Conservation (phyloP, 2,329 filamentous ascomycete genomes). For the Tolypocladium album region DNA sequence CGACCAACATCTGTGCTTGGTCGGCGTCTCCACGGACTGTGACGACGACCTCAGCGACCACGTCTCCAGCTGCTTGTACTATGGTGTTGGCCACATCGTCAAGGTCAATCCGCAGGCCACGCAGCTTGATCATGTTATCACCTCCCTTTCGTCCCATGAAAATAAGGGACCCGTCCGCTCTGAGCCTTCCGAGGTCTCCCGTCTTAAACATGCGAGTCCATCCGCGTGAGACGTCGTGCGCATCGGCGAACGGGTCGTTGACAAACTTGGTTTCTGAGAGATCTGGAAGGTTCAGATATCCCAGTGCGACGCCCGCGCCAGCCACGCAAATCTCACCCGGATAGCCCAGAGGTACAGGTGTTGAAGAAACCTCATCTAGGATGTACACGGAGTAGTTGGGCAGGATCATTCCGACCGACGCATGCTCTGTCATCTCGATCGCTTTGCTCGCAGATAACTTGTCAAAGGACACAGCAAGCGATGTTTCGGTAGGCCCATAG, state of each 20-base stretch:
- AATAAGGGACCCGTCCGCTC: conserved; percentile 19
- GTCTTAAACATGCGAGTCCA: conserved; percentile 25
- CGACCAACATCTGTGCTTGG: conserved; percentile 13
- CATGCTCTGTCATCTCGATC: background rate
- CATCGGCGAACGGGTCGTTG: conserved; percentile 1
- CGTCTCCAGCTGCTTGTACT: conserved; percentile 8
- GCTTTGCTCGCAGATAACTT: background rate
- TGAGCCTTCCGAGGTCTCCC: conserved; percentile 26
- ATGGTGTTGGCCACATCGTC: conserved; percentile 22
- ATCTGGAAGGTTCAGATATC: conserved; percentile 23
- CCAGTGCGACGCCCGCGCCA: conserved; percentile 28
- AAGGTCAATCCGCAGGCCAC: conserved; percentile 34
- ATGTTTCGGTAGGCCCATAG: conserved; percentile 20
- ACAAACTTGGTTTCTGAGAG: background rate
- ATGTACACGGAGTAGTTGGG: conserved; percentile 29
- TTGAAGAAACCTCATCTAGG: conserved; percentile 18
- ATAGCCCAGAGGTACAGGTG: conserved; percentile 6
- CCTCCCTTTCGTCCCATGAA: conserved; percentile 26
- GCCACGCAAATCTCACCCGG: conserved; percentile 12
- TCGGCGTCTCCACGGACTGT: conserved; percentile 6
- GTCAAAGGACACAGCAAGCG: conserved; percentile 3
- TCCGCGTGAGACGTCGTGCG: conserved; percentile 5
- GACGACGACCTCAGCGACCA: conserved; percentile 11
- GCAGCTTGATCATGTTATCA: conserved; percentile 34
- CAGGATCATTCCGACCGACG: conserved; percentile 8